These are phyloP conservation scores for Coemansia asiatica DNA, from an alignment of 192 early-diverging fungal species.

Conservation along the genomic window DNA sequence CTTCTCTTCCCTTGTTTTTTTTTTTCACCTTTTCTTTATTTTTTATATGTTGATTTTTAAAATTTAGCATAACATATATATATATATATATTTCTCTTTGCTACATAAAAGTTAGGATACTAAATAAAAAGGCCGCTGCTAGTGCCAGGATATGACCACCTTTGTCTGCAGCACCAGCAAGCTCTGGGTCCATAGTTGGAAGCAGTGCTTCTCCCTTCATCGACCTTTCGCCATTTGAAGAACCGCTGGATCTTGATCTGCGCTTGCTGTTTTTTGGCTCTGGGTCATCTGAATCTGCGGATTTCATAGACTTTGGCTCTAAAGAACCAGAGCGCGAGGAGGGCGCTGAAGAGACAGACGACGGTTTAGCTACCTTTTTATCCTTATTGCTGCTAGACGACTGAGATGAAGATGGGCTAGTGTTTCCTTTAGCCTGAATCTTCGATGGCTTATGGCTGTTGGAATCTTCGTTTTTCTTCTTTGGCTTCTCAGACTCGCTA, in stretches of 20 bases:
- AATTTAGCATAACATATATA: neutral
- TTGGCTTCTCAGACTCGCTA: neutral
- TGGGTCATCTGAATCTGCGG: neutral
- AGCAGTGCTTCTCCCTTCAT: slow-evolving; percentile 31
- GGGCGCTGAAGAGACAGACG: neutral
- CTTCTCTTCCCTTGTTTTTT: neutral
- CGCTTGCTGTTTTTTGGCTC: neutral
- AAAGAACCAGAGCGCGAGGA: neutral
- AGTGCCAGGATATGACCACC: neutral
- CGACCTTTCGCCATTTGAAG: slow-evolving; percentile 6
- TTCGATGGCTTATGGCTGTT: neutral
- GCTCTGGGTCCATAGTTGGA: slow-evolving; percentile 49
- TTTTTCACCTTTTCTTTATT: slow-evolving; percentile 2
- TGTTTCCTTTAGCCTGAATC: neutral
- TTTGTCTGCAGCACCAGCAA: slow-evolving; percentile 20
- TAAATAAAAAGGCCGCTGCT: neutral
- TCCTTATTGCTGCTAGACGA: neutral
- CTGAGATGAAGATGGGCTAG: no score
- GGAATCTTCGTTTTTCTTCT: neutral
- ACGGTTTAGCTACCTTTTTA: neutral
- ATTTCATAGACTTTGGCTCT: neutral
- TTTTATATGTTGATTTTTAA: neutral
- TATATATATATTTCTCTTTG: no score
- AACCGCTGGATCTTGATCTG: neutral
- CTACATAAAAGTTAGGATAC: neutral